Conservation (phyloP, 192 early-diverging fungal genomes). For the Backusella psychrophila region DNA sequence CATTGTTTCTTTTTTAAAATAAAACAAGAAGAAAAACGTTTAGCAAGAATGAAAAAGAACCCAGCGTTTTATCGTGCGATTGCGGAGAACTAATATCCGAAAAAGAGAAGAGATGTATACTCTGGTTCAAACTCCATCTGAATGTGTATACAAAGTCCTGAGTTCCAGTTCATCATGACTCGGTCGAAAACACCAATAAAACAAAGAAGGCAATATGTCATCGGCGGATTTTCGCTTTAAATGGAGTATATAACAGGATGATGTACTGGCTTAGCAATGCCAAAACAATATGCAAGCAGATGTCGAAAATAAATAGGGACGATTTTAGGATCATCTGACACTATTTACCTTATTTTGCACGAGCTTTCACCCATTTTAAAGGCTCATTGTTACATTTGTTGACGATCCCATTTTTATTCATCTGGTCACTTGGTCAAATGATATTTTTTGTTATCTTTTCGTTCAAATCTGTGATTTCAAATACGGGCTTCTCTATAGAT, state of each 20-base stretch:
- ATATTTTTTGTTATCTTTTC: too few species aligned
- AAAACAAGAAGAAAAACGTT: not conserved
- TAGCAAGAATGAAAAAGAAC: not conserved
- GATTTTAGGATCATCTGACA: not conserved
- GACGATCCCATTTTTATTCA: too few species aligned
- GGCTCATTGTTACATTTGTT: too few species aligned
- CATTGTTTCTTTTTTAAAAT: not conserved
- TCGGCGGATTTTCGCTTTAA: too few species aligned
- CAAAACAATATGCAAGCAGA: not conserved
- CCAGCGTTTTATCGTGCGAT: not conserved
- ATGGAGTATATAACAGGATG: too few species aligned
- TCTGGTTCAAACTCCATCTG: not conserved
- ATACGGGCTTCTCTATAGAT: too few species aligned
- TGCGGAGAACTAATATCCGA: not conserved
- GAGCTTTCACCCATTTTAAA: too few species aligned
- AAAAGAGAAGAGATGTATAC: not conserved
- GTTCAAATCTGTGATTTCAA: too few species aligned
- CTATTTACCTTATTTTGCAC: not conserved
- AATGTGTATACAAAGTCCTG: not conserved
- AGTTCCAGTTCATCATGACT: slow-evolving; percentile 16
- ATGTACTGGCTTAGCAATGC: too few species aligned
- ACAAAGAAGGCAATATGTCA: too few species aligned
- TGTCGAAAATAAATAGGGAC: not conserved
- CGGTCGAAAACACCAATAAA: too few species aligned
- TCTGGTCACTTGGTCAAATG: too few species aligned